phyloP scores from a whole-genome alignment of 768 basidiomycete genomes.

The Lanmaoa pseudosensibilis region DNA sequence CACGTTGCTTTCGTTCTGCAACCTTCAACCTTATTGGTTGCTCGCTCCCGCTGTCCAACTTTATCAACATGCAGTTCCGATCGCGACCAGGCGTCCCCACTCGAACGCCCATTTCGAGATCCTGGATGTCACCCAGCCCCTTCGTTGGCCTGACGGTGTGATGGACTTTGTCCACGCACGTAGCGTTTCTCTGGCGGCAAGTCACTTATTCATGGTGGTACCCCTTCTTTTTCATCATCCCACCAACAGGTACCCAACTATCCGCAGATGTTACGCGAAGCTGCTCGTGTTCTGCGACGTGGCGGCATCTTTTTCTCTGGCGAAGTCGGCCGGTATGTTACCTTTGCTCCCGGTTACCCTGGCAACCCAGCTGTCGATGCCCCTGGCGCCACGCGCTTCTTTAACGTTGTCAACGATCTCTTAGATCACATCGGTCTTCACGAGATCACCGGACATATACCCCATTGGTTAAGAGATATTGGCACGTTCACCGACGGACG shows the following conservation, averaged over 20 bases:
- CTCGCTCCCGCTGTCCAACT: slow-evolving; percentile 2
- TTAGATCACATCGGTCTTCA: slow-evolving; percentile 40
- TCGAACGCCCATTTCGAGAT: slow-evolving; percentile 67
- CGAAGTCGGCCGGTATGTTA: slow-evolving; percentile 53
- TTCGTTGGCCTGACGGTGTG: slow-evolving; percentile 51
- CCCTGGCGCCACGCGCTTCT: slow-evolving; percentile 33
- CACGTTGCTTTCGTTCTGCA: slow-evolving; percentile 12
- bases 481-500: slow-evolving; percentile 45
- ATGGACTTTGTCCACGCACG: slow-evolving; percentile 73
- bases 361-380: slow-evolving; percentile 25
- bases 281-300: slow-evolving; percentile 61
- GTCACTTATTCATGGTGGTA: slow-evolving; percentile 35
- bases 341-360: slow-evolving; percentile 38
- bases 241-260: slow-evolving; percentile 55
- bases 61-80: slow-evolving; percentile 53
- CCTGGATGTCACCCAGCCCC: slow-evolving; percentile 54
- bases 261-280: slow-evolving; percentile 52
- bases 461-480: slow-evolving; percentile 36
- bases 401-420: slow-evolving; percentile 41
- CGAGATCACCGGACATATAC: slow-evolving; percentile 39
- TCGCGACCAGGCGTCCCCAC: slow-evolving; percentile 61
- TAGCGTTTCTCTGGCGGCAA: slow-evolving; percentile 56
- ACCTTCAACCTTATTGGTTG: slow-evolving; percentile 14
- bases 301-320: slow-evolving; percentile 70
- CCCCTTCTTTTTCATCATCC: slow-evolving; percentile 16